Base-by-base conservation (phyloP, 805 yeast species). In the Wickerhamiella lipophila region DNA sequence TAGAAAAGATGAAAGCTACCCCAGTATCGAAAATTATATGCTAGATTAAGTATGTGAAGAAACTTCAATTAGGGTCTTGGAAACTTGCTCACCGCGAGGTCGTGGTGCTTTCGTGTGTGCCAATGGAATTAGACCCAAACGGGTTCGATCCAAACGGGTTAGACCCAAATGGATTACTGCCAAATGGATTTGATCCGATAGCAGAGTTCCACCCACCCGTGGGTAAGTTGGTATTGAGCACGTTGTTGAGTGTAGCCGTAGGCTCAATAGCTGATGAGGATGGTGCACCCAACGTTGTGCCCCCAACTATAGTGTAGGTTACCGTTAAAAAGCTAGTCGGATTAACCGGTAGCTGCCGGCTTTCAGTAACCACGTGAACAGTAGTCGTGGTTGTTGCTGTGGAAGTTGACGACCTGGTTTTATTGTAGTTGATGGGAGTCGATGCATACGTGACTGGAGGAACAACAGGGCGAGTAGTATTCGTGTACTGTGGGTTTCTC, bases 131-230 rank as follows among this genome's bases (percentile, higher is more conserved):
- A n/a, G n/a, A n/a, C n/a, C n/a, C n/a, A n/a, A n/a, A n/a, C n/a
- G n/a, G 42, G n/a, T 39, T 13, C 15, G 42, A 21, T 13, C 42
- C 42, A n/a, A 39, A 40, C 3, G 43, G 43, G 19, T 40, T n/a
- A 9, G 43, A 23, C 4, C 43, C 43, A 25, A 40, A 32, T 3
- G 38, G 38, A 32, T 32, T 32, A 15, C 38, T 32, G 3, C 38
- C 38, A 15, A 32, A 32, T 5, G 38, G 38, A 11, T 32, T 32
- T 15, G 38, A 15, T 6, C 38, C 38, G 21, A 32, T 32, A 9
- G 18, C 38, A 4, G 19, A n/a, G n/a, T 16, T 11, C 18, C 38
- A 15, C 6, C 19, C 38, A 9, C 19, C 38, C 38, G 38, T 15
- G 4, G 38, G 38, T 15, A 16, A 15, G 19, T 32, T 16, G 6